These are phyloP conservation scores for Linderina pennispora DNA, from an alignment of 192 early-diverging fungal species.

Conservation along the genomic window DNA sequence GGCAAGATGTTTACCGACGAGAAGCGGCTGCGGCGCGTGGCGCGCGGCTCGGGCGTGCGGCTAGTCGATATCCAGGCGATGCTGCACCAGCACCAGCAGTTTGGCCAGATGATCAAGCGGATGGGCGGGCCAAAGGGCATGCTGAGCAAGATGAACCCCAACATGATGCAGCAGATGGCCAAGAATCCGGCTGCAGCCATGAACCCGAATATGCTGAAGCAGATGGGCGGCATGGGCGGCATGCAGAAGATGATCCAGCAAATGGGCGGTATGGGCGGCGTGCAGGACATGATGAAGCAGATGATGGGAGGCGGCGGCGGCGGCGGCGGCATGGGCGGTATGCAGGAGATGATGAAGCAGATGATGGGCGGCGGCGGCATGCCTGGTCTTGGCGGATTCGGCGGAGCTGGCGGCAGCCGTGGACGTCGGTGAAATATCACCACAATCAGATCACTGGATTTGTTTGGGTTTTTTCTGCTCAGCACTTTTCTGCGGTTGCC, in stretches of 20 bases:
- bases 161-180: slow-evolving; percentile 50
- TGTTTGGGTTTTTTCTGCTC: too few relatives aligned
- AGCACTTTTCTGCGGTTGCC: too few relatives aligned
- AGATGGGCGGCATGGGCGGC: slow-evolving; percentile 63
- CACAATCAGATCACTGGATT: too few relatives aligned
- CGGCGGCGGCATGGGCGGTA: slow-evolving; percentile 47
- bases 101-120: slow-evolving; percentile 83
- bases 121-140: slow-evolving; percentile 90
- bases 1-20: slow-evolving; percentile 75
- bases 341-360: slow-evolving; percentile 69
- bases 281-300: slow-evolving; percentile 62
- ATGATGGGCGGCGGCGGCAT: slow-evolving; percentile 44
- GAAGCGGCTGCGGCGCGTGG: slow-evolving; percentile 69
- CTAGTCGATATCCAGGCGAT: slow-evolving; percentile 80
- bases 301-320: slow-evolving; percentile 56
- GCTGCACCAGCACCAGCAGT: slow-evolving; percentile 67
- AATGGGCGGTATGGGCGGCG: slow-evolving; percentile 48
- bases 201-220: slow-evolving; percentile 65
- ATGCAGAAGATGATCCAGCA: slow-evolving; percentile 49
- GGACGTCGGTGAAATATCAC: slow-evolving; percentile 37
- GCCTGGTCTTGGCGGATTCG: slow-evolving; percentile 5
- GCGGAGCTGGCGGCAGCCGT: slow-evolving; percentile 8
- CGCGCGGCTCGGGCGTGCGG: slow-evolving; percentile 78
- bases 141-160: slow-evolving; percentile 60
- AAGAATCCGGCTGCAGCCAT: slow-evolving; percentile 65